Conservation (phyloP, 352 stramenopile species). For the Globisporangium irregulare region DNA sequence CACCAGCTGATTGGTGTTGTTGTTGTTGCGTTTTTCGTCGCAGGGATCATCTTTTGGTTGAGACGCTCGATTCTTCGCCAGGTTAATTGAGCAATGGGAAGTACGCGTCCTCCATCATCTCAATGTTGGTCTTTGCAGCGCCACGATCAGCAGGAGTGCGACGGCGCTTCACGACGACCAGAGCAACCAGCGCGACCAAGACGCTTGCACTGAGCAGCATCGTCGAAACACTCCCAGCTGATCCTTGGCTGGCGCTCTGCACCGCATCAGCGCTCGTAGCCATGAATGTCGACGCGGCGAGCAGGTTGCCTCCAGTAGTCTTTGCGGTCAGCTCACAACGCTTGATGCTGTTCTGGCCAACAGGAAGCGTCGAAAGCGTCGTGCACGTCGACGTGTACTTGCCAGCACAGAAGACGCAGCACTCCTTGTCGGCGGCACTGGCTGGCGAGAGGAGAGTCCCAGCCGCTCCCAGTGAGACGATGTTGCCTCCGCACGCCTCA, state of each 20-base stretch:
- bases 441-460: too few species aligned
- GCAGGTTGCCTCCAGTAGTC: too few species aligned
- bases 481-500: conserved; percentile 46
- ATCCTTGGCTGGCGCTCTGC: neutral
- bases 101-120: conserved; percentile 14
- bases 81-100: conserved; percentile 16
- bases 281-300: conserved; percentile 25
- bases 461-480: conserved; percentile 17
- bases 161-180: conserved; percentile 17
- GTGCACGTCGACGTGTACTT: conserved; percentile 2
- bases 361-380: too few species aligned
- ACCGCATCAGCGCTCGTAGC: neutral
- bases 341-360: too few species aligned
- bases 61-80: too few species aligned
- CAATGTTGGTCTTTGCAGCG: neutral
- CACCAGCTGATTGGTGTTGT: too few species aligned
- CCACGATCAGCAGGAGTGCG: neutral
- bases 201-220: conserved; percentile 10
- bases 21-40: too few species aligned
- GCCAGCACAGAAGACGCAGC: conserved; percentile 43
- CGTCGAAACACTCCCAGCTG: neutral
- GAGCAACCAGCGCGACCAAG: conserved; percentile 12
- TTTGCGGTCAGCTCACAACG: too few species aligned
- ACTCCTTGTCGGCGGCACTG: conserved; percentile 10
- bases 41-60: too few species aligned